A percentile compares a stretch with the other conserved stretches of the same genome.
These are phyloP conservation scores for Colletotrichum aenigma DNA, from an alignment of 2,329 filamentous ascomycete genomes.

Conservation along the genomic window DNA sequence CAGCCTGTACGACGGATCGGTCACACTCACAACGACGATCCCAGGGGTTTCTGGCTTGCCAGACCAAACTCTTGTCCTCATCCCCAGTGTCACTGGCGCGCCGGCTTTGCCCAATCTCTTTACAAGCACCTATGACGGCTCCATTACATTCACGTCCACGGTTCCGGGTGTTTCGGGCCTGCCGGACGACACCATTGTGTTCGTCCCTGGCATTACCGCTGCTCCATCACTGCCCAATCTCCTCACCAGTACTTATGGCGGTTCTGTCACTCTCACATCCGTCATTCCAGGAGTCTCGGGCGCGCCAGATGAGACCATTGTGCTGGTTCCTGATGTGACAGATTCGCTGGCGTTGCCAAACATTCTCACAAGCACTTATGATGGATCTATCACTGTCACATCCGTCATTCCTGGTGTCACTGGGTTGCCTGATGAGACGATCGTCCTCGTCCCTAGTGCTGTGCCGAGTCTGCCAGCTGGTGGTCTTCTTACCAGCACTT, in stretches of 20 bases:
- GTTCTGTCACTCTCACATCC: background rate
- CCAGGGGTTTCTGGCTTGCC: background rate
- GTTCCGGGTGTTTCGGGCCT: background rate
- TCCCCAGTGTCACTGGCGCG: background rate
- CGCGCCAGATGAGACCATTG: background rate
- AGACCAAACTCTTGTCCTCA: background rate
- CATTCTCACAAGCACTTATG: background rate
- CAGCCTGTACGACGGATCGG: conserved; percentile 1
- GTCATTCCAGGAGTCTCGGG: background rate
- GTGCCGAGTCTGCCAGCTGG: background rate
- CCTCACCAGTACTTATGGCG: background rate
- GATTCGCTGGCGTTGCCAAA: background rate
- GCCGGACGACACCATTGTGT: background rate
- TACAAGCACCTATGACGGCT: conserved; percentile 7
- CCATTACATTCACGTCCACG: background rate
- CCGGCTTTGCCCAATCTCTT: background rate
- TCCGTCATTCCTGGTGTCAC: background rate
- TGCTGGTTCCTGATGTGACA: background rate
- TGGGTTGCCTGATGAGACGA: background rate
- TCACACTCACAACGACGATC: background rate
- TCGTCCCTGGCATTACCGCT: background rate
- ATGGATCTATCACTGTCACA: background rate
- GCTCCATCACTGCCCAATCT: background rate
- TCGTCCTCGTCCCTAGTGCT: background rate
- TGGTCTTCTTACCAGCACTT: background rate